Evolutionary conservation across 306 rosid species (phyloP).

Genomic region (Adenanthera pavonina): DNA sequence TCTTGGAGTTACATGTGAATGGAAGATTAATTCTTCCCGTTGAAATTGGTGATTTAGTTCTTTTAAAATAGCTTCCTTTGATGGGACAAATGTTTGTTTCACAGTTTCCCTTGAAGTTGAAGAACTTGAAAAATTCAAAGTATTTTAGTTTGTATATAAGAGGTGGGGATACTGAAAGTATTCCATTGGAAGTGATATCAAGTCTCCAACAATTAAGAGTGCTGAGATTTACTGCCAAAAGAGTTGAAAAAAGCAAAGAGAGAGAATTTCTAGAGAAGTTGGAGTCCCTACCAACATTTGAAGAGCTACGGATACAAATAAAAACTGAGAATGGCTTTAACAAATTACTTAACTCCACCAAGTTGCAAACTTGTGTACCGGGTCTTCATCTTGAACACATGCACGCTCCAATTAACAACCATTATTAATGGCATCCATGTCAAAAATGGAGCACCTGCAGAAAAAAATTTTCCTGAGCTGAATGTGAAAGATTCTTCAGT

Average conservation of each 20-base stretch:
- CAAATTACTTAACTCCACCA: not conserved
- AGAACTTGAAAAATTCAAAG: not conserved
- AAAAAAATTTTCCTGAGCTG: rapidly evolving
- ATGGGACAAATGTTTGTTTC: rapidly evolving
- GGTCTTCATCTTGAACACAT: rapidly evolving
- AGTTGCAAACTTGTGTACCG: not conserved
- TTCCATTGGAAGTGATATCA: not conserved
- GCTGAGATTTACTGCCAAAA: not conserved
- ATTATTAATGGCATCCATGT: not conserved
- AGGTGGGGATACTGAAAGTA: rapidly evolving
- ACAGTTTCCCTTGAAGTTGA: not conserved
- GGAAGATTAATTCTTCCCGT: rapidly evolving
- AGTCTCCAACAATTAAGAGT: not conserved
- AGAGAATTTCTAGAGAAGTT: not conserved
- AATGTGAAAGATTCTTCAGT: not conserved
- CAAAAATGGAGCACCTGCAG: not conserved
- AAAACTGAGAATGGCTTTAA: not conserved
- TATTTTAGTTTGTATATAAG: rapidly evolving
- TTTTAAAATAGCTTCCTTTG: not conserved
- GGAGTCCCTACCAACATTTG: not conserved
- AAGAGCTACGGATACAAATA: not conserved
- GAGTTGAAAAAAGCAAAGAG: not conserved
- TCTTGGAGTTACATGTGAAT: not conserved
- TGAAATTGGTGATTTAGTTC: not conserved
- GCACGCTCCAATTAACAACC: not conserved